phyloP scores from a whole-genome alignment of 1,284 basidiomycete species.

The Cutaneotrichosporon cyanovorans region DNA sequence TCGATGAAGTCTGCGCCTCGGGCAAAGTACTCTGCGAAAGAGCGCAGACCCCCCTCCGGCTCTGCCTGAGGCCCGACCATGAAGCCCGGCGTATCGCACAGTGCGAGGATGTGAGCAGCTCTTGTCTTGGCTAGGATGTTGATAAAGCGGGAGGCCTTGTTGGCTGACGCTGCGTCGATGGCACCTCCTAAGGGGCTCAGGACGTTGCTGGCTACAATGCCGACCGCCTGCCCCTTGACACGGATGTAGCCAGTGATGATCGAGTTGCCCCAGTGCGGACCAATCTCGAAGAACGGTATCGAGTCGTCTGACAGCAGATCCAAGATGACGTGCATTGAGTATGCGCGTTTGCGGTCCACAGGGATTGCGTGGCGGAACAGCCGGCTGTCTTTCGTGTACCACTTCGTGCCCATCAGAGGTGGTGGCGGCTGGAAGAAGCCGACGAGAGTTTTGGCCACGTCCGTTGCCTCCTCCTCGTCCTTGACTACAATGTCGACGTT shows the following conservation, averaged over 20 bases:
- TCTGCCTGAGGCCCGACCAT: slow-evolving; percentile 17
- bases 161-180: slow-evolving; percentile 10
- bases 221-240: slow-evolving; percentile 13
- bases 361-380: slow-evolving; percentile 18
- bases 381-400: slow-evolving; percentile 8
- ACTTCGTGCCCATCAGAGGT: background rate
- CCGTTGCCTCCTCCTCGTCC: slow-evolving; percentile 15
- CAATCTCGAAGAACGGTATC: slow-evolving; percentile 17
- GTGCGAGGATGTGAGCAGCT: slow-evolving; percentile 8
- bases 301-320: slow-evolving; percentile 15
- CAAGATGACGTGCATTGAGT: slow-evolving; percentile 15
- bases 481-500: slow-evolving; percentile 17
- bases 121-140: slow-evolving; percentile 16
- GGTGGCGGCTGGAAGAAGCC: slow-evolving; percentile 11
- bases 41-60: slow-evolving; percentile 14
- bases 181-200: slow-evolving; percentile 14
- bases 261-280: slow-evolving; percentile 13
- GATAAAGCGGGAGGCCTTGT: slow-evolving; percentile 16
- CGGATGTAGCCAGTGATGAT: slow-evolving; percentile 18
- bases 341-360: slow-evolving; percentile 15
- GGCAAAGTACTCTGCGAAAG: slow-evolving; percentile 17
- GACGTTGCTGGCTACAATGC: slow-evolving; percentile 14
- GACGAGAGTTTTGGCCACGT: slow-evolving; percentile 13
- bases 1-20: slow-evolving; percentile 11
- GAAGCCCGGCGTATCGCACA: slow-evolving; percentile 20